These are phyloP conservation scores for Talaromyces ruber DNA, from an alignment of 495 filamentous ascomycete species.

Conservation along the genomic window DNA sequence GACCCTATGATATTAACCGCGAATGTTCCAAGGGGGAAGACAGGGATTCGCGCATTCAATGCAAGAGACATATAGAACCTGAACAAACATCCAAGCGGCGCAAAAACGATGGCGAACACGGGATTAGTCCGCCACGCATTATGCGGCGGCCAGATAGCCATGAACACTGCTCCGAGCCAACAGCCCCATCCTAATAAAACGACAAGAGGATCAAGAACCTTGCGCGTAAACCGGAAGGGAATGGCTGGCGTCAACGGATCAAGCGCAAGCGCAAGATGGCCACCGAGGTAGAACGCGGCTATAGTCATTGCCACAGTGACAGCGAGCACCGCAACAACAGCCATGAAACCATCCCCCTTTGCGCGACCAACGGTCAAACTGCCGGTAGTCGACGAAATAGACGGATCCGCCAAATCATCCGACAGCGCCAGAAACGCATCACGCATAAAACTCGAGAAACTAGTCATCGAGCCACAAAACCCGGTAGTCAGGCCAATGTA, in stretches of 20 bases:
- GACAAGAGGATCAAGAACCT: constrained; percentile 51
- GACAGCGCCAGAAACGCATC: constrained; percentile 78
- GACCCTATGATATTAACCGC: constrained; percentile 75
- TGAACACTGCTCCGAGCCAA: constrained; percentile 73
- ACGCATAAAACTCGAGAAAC: constrained; percentile 83
- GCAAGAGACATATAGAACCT: constrained; percentile 63
- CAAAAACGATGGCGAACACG: constrained; percentile 75
- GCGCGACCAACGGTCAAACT: constrained; percentile 33
- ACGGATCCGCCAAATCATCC: constrained; percentile 56
- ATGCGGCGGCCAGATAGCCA: constrained; percentile 64
- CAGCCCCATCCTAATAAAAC: constrained; percentile 57
- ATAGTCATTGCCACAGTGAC: constrained; percentile 60
- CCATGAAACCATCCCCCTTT: constrained; percentile 76
- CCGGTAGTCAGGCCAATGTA: constrained; percentile 90
- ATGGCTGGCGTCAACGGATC: constrained; percentile 48
- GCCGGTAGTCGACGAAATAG: constrained; percentile 11
- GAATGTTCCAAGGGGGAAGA: constrained; percentile 89
- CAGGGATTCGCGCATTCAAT: constrained; percentile 55
- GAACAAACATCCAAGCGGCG: constrained; percentile 68
- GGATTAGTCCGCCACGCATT: constrained; percentile 66
- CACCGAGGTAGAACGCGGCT: constrained; percentile 60
- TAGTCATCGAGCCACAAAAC: constrained; percentile 89
- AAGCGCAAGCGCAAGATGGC: constrained; percentile 66
- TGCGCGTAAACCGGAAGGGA: constrained; percentile 46
- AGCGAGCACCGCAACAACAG: constrained; percentile 61